These are phyloP conservation scores for Hyaloscypha hepaticicola DNA, from an alignment of 495 filamentous ascomycete species.

Conservation along the genomic window DNA sequence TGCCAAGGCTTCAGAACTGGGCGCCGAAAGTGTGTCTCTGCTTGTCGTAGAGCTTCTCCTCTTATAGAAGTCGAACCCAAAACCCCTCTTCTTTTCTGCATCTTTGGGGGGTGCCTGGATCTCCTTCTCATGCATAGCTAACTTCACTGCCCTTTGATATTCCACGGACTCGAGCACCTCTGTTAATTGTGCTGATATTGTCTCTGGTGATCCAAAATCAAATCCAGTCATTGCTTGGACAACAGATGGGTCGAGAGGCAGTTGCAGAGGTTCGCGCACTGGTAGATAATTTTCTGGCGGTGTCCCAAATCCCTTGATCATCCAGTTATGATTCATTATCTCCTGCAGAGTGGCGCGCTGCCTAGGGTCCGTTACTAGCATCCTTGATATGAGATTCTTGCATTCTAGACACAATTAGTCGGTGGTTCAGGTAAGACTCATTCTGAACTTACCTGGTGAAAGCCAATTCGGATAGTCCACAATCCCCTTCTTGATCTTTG, in stretches of 20 bases:
- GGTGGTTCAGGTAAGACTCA: not conserved
- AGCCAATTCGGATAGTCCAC: slow-evolving; percentile 97
- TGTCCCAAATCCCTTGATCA: slow-evolving; percentile 84
- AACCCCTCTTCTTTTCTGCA: slow-evolving; percentile 79
- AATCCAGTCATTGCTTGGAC: slow-evolving; percentile 96
- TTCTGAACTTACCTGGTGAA: slow-evolving; percentile 65
- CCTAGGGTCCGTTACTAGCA: slow-evolving; percentile 93
- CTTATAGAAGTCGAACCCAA: slow-evolving; percentile 96
- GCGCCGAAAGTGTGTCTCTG: slow-evolving; percentile 82
- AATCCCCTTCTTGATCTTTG: slow-evolving; percentile 96
- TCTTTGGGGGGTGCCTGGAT: slow-evolving; percentile 60
- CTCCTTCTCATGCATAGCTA: slow-evolving; percentile 62
- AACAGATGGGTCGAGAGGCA: slow-evolving; percentile 81
- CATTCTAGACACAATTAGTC: slow-evolving; percentile 56
- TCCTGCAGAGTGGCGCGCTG: slow-evolving; percentile 84
- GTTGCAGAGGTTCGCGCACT: slow-evolving; percentile 74
- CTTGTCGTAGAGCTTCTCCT: slow-evolving; percentile 84
- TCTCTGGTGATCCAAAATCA: slow-evolving; percentile 87
- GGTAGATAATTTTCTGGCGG: slow-evolving; percentile 91
- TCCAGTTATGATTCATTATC: slow-evolving; percentile 97
- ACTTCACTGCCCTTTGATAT: slow-evolving; percentile 76
- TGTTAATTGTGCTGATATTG: slow-evolving; percentile 76
- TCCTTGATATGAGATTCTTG: slow-evolving; percentile 87
- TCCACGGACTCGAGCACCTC: slow-evolving; percentile 86
- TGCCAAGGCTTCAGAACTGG: slow-evolving; percentile 79